Evolutionary conservation across 257 asterid species (phyloP), one percentile per base, ranked within the genome.

Genomic region (Nemophila menziesii): DNA sequence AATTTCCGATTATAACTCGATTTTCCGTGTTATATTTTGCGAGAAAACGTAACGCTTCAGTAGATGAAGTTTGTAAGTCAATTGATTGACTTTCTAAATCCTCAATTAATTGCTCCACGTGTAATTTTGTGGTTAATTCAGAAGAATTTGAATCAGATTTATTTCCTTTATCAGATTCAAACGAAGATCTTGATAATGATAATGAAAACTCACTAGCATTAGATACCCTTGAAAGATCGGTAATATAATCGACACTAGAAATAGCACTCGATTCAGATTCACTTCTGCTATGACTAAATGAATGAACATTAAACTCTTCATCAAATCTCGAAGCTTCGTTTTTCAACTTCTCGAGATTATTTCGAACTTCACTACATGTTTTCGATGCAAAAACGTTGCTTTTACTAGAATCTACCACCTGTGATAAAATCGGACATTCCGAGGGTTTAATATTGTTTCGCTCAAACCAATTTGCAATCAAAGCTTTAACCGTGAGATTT

Each of bases 251-350:
- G 20, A 70, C 54, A 70, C 94, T 85, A 41, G 99, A 85, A 54
- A 79, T 76, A 50, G 74, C 96, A 51, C 94, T 90, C 17, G 93
- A 77, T 45, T 68, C 67, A 3, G 99, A 90, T 58, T 76, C 96
- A 52, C 89, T 85, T 72, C 96, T 64, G 58, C 99, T 90, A 65
- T 90, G 96, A 24, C 67, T 72, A 59, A 79, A 81, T 0, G 99
- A 81, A 63, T 79, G 80, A 39, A 47, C 43, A 46, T 46, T 52
- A 22, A 54, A 22, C 26, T 63, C 72, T 54, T 63, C 80, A 47
- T 58, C 82, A 16, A 26, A 33, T 54, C 59, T 67, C 33, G 48
- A 58, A 19, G 56, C 23, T 11, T 49, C 22, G 52, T 38, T 29
- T 18, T 54, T 46, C 57, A 57, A 64, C 64, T 52, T 49, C 20